Percentiles rank a stretch among this genome's conserved stretches.
These are phyloP conservation scores for Gastrodia elata DNA, from an alignment of 106 monocot genomes.

Conservation along the genomic window DNA sequence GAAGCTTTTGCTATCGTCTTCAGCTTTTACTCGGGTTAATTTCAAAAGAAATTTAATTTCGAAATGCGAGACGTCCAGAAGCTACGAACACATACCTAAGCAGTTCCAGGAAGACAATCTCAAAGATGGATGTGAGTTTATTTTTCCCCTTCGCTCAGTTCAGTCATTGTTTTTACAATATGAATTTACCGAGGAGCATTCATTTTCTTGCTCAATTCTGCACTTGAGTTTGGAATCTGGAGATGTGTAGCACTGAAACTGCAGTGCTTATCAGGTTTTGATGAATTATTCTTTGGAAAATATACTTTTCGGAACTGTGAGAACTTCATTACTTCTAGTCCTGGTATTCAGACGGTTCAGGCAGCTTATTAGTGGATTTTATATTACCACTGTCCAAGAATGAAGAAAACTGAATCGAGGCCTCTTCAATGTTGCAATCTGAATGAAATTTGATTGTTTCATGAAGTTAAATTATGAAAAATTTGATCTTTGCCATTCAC, in stretches of 20 bases:
- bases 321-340: not conserved
- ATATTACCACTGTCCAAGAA: not conserved
- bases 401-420: not conserved
- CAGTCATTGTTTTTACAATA: not conserved
- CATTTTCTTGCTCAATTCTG: not conserved
- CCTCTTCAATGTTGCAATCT: not conserved
- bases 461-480: not conserved
- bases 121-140: slow-evolving; percentile 66
- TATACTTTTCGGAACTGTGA: not conserved
- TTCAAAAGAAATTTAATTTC: slow-evolving; percentile 8
- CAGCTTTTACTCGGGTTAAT: not conserved
- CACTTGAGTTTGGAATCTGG: not conserved
- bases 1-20: slow-evolving; percentile 11
- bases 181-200: not conserved
- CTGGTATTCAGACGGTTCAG: not conserved
- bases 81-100: slow-evolving; percentile 72
- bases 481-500: not conserved
- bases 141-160: not conserved
- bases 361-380: not conserved
- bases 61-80: slow-evolving; percentile 25
- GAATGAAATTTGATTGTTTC: not conserved
- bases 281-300: not conserved
- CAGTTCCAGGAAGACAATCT: slow-evolving; percentile 78
- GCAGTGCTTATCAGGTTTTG: not conserved
- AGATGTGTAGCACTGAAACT: not conserved